Base-by-base conservation (phyloP, 768 basidiomycete genomes). In the Hericium alpestre region DNA sequence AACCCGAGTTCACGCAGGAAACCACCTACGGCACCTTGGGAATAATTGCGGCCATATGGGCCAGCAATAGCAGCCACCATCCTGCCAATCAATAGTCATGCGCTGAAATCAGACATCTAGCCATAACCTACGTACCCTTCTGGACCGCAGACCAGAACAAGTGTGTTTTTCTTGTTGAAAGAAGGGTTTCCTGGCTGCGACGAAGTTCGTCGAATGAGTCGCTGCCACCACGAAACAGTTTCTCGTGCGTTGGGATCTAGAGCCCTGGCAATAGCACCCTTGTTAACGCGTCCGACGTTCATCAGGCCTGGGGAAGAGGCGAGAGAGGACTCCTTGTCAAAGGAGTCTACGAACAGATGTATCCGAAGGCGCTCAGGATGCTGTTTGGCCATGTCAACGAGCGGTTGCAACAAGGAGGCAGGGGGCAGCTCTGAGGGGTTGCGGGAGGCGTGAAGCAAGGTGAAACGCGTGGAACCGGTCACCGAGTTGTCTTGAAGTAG, bases 71-170 rank as follows among this genome's bases (percentile, higher is more conserved):
- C 78, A 51, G 67, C 72, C 51, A 91, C 76, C 90, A 92, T 90
- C 51, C 90, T 92, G 53, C 53, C 41, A 38, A 40, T 55, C 40
- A 57, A 57, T 22, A 56, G 57, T 38, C 40, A 55, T 22, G 50
- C 51, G 41, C 11, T 23, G 32, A 46, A 25, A 23, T 50, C 20
- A 54, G 39, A 38, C 58, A 58, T 53, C 27, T 46, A 32, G 40
- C 18, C 5, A 39, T 38, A 39, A 37, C 55, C 56, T 23, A 69
- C 84, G 64, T 68, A 91, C 90, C 77, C 76, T 59, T 91, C 86
- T n/a, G 90, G 91, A 25, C 90, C 90, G 69, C 87, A 93, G 3
- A 93, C 79, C 12, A 93, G 69, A 65, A 92, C 86, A 56, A 92
- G 66, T 6, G 75, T 70, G 48, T 72, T 79, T 49, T 61, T 62